These are phyloP conservation scores for Jatropha curcas DNA, from an alignment of 345 rosid species.

Conservation along the genomic window DNA sequence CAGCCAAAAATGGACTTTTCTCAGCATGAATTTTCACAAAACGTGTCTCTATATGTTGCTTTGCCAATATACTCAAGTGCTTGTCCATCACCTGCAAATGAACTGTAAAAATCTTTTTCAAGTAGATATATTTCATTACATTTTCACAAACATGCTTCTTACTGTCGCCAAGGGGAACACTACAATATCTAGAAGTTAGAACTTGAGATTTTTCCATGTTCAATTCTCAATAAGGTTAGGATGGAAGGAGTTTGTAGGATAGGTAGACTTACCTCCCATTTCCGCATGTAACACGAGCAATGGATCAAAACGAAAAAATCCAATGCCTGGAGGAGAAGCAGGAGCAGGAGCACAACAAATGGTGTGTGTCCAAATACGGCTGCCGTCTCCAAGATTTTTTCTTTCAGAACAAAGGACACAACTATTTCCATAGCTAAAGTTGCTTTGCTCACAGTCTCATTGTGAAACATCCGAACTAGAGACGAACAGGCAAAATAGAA, in stretches of 20 bases:
- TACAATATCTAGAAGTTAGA: not conserved
- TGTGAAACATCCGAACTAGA: not conserved
- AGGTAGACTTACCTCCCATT: not conserved
- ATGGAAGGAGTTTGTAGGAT: not conserved
- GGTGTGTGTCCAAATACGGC: not conserved
- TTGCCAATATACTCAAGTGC: slow-evolving; percentile 75
- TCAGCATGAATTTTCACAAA: slow-evolving; percentile 94
- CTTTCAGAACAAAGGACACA: not conserved
- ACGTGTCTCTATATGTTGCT: slow-evolving; percentile 93
- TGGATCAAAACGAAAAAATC: not conserved
- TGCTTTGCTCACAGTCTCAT: not conserved
- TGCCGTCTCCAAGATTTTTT: not conserved
- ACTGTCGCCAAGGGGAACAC: not conserved
- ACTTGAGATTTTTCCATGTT: not conserved
- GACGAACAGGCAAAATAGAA: not conserved
- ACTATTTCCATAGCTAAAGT: not conserved
- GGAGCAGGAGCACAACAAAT: not conserved
- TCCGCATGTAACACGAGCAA: not conserved
- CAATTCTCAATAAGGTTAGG: not conserved
- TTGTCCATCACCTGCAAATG: slow-evolving; percentile 89
- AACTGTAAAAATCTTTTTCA: slow-evolving; percentile 10
- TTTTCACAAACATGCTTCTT: not conserved
- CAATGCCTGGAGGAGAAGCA: not conserved
- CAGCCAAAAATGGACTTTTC: slow-evolving; percentile 96
- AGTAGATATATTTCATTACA: not conserved